phyloP scores from a whole-genome alignment of 768 basidiomycete genomes.

The Mycena metata region DNA sequence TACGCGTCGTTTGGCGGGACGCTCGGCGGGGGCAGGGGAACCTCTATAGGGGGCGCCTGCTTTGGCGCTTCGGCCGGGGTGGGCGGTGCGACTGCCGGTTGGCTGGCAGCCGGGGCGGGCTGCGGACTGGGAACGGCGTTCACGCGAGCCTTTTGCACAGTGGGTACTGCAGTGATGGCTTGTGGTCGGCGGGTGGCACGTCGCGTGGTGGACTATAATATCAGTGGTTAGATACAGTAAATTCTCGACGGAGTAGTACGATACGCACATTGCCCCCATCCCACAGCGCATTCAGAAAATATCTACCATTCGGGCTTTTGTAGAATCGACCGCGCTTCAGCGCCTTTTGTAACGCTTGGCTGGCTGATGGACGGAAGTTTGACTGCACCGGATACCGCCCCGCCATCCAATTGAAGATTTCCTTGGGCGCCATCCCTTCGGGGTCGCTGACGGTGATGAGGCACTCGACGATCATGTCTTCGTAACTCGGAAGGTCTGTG shows the following conservation, averaged over 20 bases:
- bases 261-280: conserved; percentile 82
- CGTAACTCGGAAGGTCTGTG: conserved; percentile 85
- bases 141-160: conserved; percentile 18
- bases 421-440: conserved; percentile 87
- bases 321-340: conserved; percentile 85
- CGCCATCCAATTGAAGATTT: conserved; percentile 88
- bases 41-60: conserved; percentile 14
- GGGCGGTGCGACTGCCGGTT: neutral
- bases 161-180: conserved; percentile 52
- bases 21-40: conserved; percentile 19
- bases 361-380: conserved; percentile 92
- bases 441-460: conserved; percentile 74
- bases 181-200: conserved; percentile 87
- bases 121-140: conserved; percentile 33
- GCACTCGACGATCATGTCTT: conserved; percentile 92
- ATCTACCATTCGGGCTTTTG: conserved; percentile 80
- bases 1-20: conserved; percentile 38
- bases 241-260: conserved; percentile 9
- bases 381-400: conserved; percentile 84
- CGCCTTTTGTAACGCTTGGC: conserved; percentile 90
- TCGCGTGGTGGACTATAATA: conserved; percentile 75
- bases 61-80: conserved; percentile 5
- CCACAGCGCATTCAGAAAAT: conserved; percentile 82
- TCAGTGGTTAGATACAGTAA: conserved; percentile 6
- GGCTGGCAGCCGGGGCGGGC: neutral